Conservation (phyloP, 176 grass and related monocot genomes). For the Oryza rufipogon region DNA sequence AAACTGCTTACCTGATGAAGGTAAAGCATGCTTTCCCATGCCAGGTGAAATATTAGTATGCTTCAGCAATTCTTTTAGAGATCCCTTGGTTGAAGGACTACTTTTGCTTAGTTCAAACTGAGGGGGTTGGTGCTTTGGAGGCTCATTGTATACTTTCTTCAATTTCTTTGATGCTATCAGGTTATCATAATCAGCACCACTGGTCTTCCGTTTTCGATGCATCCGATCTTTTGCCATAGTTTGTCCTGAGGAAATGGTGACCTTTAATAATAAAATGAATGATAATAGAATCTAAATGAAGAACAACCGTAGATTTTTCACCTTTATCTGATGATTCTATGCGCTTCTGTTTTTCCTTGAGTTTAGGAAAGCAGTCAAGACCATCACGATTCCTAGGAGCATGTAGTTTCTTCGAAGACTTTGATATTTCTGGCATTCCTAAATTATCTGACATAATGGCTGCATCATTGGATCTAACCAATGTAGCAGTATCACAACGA, state of each 20-base stretch:
- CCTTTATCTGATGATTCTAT: conserved; percentile 50
- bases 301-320: conserved; percentile 24
- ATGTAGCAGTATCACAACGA: conserved; percentile 41
- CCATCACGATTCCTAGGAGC: conserved; percentile 43
- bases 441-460: conserved; percentile 36
- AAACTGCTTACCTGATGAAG: conserved; percentile 42
- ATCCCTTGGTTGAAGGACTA: conserved; percentile 42
- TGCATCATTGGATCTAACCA: conserved; percentile 37
- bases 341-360: conserved; percentile 48
- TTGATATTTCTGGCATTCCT: conserved; percentile 34
- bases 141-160: conserved; percentile 47
- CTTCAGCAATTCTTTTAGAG: conserved; percentile 33
- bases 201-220: conserved; percentile 52
- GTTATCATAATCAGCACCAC: conserved; percentile 43
- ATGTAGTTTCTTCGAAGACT: conserved; percentile 47
- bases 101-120: conserved; percentile 46
- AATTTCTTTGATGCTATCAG: conserved; percentile 56
- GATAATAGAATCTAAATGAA: conserved; percentile 23
- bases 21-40: conserved; percentile 40
- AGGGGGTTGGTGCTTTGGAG: conserved; percentile 28
- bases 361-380: conserved; percentile 46
- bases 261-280: conserved; percentile 20
- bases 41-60: conserved; percentile 36
- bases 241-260: conserved; percentile 50
- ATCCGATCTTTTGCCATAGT: conserved; percentile 36